A percentile compares a stretch with the other conserved stretches of the same genome.
These are phyloP conservation scores for Drechmeria coniospora DNA, from an alignment of 2,329 filamentous ascomycete species.

Conservation along the genomic window DNA sequence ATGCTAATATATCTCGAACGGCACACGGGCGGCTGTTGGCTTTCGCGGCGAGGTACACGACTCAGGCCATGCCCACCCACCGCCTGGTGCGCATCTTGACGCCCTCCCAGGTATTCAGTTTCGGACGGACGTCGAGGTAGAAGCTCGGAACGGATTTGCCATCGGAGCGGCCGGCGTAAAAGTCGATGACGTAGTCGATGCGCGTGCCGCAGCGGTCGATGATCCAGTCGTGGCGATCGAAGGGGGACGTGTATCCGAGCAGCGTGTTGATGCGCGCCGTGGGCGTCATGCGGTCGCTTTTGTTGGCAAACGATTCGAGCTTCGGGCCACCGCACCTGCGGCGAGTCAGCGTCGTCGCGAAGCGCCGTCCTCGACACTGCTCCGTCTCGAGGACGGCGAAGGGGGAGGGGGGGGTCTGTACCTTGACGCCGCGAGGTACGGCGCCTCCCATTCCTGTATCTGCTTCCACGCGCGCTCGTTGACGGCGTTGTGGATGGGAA, in stretches of 20 bases:
- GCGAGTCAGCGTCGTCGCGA: constrained; percentile 1
- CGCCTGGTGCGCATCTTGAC: constrained; percentile 47
- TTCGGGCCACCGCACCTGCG: constrained; percentile 54
- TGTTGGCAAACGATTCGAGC: constrained; percentile 70
- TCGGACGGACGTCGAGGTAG: constrained; percentile 52
- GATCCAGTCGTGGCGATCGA: constrained; percentile 95
- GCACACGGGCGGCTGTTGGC: too few species aligned
- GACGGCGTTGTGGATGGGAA: constrained; percentile 96
- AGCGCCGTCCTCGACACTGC: too few species aligned
- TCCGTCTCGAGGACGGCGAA: constrained; percentile 4
- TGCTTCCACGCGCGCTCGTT: constrained; percentile 93
- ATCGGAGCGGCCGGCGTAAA: constrained; percentile 59
- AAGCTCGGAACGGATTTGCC: constrained; percentile 35
- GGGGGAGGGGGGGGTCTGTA: constrained; percentile 17
- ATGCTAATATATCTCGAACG: not conserved
- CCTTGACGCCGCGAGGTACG: constrained; percentile 42
- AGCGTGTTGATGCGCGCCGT: constrained; percentile 69
- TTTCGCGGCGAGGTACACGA: too few species aligned
- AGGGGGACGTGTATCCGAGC: constrained; percentile 79
- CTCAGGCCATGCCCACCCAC: constrained; percentile 32
- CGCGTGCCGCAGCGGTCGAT: constrained; percentile 76
- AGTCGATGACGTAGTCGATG: constrained; percentile 95
- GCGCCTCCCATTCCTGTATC: constrained; percentile 77
- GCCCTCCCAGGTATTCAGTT: constrained; percentile 53
- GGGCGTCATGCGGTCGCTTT: constrained; percentile 56